Base-by-base conservation (phyloP, 768 basidiomycete species). In the Tylopilus sp. region DNA sequence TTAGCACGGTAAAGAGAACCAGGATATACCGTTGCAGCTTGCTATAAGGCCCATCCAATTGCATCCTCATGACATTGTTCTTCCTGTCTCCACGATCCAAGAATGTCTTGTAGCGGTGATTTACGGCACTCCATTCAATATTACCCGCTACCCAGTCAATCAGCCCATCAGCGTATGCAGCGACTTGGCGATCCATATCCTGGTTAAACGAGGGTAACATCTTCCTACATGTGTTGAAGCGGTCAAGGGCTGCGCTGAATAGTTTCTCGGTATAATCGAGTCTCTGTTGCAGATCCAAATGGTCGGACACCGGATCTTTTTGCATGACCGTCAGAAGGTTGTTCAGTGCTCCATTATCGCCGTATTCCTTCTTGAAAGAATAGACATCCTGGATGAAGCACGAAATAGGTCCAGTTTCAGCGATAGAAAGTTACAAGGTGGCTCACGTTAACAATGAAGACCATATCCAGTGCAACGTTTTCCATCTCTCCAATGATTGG, bases 321-420 rank as follows among this genome's bases (percentile, higher is more conserved):
- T 57, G 46, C 42, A 68, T 64, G 34, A 68, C 57, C 3, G 59
- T 68, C 46, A 68, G 34, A 45, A 68, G 55, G 25, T 68, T 68
- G 45, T 66, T 68, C 47, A 61, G 31, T 11, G 64, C 67, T 2
- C 66, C 66, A 19, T 68, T 64, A 14, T 68, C 64, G 19, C 56
- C 58, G 17, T 42, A 50, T 41, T 68, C 67, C 50, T 68, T 68
- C 53, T 68, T 68, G 55, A 64, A 68, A 14, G 67, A 68, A 37
- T 66, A 65, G 37, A 68, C 62, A 16, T 65, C 63, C 67, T 68
- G 26, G 13, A 30, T 22, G 19, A 28, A 34, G 19, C 13, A 19
- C 19, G 28, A 22, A 1, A 13, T 21, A 10, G 19, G 10, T 19
- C 41, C 13, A 7, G 1, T 16, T n/a, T 48, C 50, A 22, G 11